Base-by-base conservation (phyloP, 495 filamentous ascomycete species). In the Aspergillus avenaceus region DNA sequence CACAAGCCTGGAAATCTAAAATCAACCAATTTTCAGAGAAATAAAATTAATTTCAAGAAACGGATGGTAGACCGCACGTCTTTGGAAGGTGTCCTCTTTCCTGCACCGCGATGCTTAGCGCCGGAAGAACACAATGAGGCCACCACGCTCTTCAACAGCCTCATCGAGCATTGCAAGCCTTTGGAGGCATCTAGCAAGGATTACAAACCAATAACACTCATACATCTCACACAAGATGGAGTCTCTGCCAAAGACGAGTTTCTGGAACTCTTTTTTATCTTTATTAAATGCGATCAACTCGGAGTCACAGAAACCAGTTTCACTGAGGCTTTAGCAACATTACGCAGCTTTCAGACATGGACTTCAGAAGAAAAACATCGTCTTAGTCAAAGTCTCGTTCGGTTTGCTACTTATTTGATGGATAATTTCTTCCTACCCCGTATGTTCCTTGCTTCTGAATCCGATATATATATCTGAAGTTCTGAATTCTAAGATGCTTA, bases 171-270 rank as follows among this genome's bases (percentile, higher is more conserved):
- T 9, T 45, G 37, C 24, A 32, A 52, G 16, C 31, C 49, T 38
- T 52, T n/a, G 5, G 41, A 55, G n/a, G 32, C 9, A 40, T 14
- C 24, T 11, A 19, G 32, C 1, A 54, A 36, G 7, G 47, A 32
- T n/a, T 50, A 40, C 11, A 46, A 55, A 41, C 52, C 52, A 23
- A 18, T 47, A 1, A 41, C 50, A 3, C 43, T 52, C 7, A 41
- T 52, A 5, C 19, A 22, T 21, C 37, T 49, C n/a, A 43, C 44
- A 21, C 28, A 44, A 23, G 22, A 38, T 0, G 36, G 29, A 7
- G 45, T 53, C 24, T 42, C 38, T 16, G 25, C 24, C 14, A 44
- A 37, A 38, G 51, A 53, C 6, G 22, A 27, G 7, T 48, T 53
- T 19, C 23, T 53, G 19, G 44, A 23, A 12, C 21, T 48, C 11